Base-by-base conservation (phyloP, 2,329 filamentous ascomycete species). In the Fragosphaeria purpurea region DNA sequence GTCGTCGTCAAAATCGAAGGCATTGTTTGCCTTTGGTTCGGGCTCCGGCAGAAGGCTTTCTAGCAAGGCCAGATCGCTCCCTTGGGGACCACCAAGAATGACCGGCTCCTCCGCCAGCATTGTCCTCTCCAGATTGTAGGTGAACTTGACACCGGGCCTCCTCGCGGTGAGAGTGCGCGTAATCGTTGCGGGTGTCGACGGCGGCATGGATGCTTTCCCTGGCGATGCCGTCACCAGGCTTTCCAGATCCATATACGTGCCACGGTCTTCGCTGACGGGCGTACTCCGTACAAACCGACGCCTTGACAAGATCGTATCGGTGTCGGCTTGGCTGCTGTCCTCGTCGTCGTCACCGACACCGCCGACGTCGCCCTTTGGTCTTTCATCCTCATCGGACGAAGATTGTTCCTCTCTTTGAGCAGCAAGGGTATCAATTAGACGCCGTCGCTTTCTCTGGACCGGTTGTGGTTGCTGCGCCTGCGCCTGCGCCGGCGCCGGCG, bases 351-450 rank as follows among this genome's bases (percentile, higher is more conserved):
- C 48, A 1, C 6, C 31, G 4, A 33, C 10, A 8, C 39, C n/a
- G 6, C 41, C 44, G 9, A 40, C 35, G 1, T 44, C 37, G 32
- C 45, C 35, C 7, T 34, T 44, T 11, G 34, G 32, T 40, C 34
- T 32, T 12, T 46, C 41, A 41, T 47, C 45, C 10, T 55, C 50
- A 12, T 52, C 48, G 1, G 46, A 52, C 5, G 62, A 64, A 3
- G 61, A 59, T 47, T 61, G 67, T 6, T 66, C 62, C 11, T 65
- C 62, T 37, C 60, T 65, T 55, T 73, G 71, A 1, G 66, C 67
- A 6, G 63, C 65, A 22, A 74, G 56, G 0, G 68, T 60, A 58
- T 74, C 71, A 35, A 74, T 74, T 41, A 74, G 55, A 22, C 71
- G 66, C 13, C 50, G 55, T 3, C 57, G 48, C 31, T 56, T 58